phyloP scores from a whole-genome alignment of 768 basidiomycete species.

The Mycena filopes region DNA sequence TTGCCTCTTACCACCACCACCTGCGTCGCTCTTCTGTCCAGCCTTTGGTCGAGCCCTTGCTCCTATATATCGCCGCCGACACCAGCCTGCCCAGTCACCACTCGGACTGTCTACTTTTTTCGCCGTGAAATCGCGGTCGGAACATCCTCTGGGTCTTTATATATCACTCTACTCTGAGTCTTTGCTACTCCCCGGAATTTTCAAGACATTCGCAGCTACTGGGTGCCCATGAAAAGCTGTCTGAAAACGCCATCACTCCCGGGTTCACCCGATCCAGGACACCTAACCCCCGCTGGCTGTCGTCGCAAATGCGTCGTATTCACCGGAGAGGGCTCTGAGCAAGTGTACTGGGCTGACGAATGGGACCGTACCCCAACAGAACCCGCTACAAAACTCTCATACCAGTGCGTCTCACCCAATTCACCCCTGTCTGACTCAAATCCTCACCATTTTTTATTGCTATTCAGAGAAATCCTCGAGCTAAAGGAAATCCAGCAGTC shows the following conservation, averaged over 20 bases:
- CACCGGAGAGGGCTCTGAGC: slow-evolving; percentile 61
- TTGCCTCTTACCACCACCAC: slow-evolving; percentile 1
- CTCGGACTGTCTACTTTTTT: neutral
- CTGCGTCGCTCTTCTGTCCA: neutral
- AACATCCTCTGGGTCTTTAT: no score
- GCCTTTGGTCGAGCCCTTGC: neutral
- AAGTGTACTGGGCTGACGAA: slow-evolving; percentile 75
- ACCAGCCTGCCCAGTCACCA: no score
- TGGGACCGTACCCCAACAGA: slow-evolving; percentile 84
- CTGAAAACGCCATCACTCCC: slow-evolving; percentile 44
- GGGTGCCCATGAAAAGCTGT: slow-evolving; percentile 49
- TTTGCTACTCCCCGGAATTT: neutral
- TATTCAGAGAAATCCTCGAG: slow-evolving; percentile 68
- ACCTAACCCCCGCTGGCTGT: neutral
- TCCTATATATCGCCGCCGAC: no score
- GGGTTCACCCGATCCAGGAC: slow-evolving; percentile 33
- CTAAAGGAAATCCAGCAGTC: slow-evolving; percentile 76
- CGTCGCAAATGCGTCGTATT: slow-evolving; percentile 72
- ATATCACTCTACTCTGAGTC: no score
- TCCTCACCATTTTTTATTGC: slow-evolving; percentile 6
- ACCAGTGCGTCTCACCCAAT: slow-evolving; percentile 62
- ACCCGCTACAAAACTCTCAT: slow-evolving; percentile 68
- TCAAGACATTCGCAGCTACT: no score
- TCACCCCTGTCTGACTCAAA: neutral
- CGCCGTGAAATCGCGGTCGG: neutral